A percentile compares a stretch with the other conserved stretches of the same genome.
Conservation (phyloP, 768 basidiomycete genomes). For the Trametes maxima region DNA sequence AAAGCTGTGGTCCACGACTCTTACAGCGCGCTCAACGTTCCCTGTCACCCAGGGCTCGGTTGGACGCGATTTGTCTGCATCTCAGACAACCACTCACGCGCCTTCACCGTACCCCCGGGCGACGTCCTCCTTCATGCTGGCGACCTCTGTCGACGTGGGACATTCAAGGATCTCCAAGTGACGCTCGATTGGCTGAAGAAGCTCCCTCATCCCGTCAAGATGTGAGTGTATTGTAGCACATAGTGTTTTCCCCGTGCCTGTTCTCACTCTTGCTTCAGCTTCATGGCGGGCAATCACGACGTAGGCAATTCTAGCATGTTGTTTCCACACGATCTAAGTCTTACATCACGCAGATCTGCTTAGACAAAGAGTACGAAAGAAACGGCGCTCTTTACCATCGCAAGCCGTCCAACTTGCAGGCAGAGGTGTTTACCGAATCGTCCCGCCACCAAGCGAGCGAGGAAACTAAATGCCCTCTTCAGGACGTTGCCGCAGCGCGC, state of each 20-base stretch:
- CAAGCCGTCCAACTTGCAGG: neutral
- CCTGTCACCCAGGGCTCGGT: conserved; percentile 39
- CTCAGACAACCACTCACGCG: conserved; percentile 41
- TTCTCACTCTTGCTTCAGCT: conserved; percentile 23
- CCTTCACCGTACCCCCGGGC: conserved; percentile 37
- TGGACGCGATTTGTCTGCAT: conserved; percentile 46
- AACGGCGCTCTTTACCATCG: conserved; percentile 10
- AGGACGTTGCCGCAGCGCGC: conserved; percentile 35
- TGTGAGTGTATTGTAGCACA: conserved; percentile 26
- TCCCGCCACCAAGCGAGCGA: too few relatives aligned
- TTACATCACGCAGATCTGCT: conserved; percentile 21
- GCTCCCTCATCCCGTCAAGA: conserved; percentile 39
- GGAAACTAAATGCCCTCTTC: neutral
- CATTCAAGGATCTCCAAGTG: conserved; percentile 29
- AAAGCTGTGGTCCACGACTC: conserved; percentile 12
- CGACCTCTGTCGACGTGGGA: conserved; percentile 39
- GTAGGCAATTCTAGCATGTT: conserved; percentile 27
- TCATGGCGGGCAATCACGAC: conserved; percentile 47
- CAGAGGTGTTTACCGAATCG: neutral
- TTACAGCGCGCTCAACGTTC: conserved; percentile 31
- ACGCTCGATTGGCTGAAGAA: conserved; percentile 39
- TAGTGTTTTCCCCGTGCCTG: neutral
- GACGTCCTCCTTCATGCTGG: conserved; percentile 44
- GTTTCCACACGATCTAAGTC: neutral
- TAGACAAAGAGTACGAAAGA: conserved; percentile 31